phyloP scores from a whole-genome alignment of 345 rosid genomes.

The Salix udensis region DNA sequence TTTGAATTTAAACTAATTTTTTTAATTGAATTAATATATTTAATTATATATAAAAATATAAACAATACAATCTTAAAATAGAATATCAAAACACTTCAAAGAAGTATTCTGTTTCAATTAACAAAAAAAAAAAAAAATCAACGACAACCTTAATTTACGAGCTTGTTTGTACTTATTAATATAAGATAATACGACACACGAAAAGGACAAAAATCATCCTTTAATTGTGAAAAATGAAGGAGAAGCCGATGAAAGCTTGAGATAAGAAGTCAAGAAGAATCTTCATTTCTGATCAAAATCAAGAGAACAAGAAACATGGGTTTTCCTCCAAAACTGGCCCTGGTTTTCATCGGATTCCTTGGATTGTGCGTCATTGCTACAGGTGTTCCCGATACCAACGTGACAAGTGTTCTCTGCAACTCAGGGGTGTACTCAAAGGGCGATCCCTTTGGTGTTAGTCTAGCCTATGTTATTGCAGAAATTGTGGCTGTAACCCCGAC shows the following conservation, averaged over 20 bases:
- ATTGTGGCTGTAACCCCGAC: constrained; percentile 28
- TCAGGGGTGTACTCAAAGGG: constrained; percentile 30
- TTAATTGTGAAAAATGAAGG: not conserved
- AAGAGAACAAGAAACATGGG: constrained; percentile 15
- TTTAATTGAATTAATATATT: too few species aligned
- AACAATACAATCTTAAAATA: too few species aligned
- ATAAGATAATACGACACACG: too few species aligned
- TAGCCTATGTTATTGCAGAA: constrained; percentile 35
- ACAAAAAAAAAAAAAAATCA: too few species aligned
- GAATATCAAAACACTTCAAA: too few species aligned
- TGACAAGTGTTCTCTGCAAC: constrained; percentile 41
- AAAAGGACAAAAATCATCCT: constrained; percentile 1
- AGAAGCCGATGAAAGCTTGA: constrained; percentile 11
- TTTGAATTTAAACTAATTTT: too few species aligned
- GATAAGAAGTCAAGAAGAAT: constrained; percentile 8
- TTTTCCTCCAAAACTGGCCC: constrained; percentile 18
- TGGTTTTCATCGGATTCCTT: not conserved
- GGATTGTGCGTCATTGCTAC: not conserved
- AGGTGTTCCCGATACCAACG: constrained; percentile 38
- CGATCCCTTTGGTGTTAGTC: constrained; percentile 42
- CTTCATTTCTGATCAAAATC: not conserved
- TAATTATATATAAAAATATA: too few species aligned
- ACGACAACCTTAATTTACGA: too few species aligned
- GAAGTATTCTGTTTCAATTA: too few species aligned
- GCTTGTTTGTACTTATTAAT: too few species aligned